Evolutionary conservation across 805 yeast genomes (phyloP).

Genomic region (Citeromyces matritensis): DNA sequence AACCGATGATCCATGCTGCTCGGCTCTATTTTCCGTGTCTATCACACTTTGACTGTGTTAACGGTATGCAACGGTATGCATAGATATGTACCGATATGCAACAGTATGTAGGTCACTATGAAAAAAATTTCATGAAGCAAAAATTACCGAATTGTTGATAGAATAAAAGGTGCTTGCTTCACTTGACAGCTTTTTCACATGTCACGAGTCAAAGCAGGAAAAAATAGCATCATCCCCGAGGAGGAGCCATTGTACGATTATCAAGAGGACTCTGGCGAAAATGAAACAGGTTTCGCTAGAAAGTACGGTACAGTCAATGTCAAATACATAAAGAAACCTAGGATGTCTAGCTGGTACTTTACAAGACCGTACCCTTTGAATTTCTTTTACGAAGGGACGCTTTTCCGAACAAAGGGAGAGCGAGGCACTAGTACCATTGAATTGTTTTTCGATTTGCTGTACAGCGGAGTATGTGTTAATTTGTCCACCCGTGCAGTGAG

Average conservation of each 20-base stretch:
- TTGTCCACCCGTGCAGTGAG: conserved; percentile 38
- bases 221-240: neutral
- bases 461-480: conserved; percentile 50
- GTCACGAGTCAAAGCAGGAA: no score
- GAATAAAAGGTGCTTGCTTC: no score
- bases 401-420: conserved; percentile 41
- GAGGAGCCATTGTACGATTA: neutral
- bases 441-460: conserved; percentile 45
- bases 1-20: no score
- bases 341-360: conserved; percentile 16
- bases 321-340: conserved; percentile 27
- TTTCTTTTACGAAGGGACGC: conserved; percentile 39
- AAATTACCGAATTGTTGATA: no score
- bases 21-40: no score
- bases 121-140: no score
- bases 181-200: no score
- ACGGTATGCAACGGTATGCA: no score
- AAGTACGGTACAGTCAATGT: conserved; percentile 34
- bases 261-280: conserved; percentile 6
- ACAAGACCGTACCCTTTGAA: conserved; percentile 44
- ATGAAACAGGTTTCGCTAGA: conserved; percentile 20
- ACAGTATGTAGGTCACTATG: no score
- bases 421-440: conserved; percentile 36
- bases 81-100: no score
- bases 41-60: no score